Base-by-base conservation (phyloP, 345 rosid genomes). In the Raphanus sativus region DNA sequence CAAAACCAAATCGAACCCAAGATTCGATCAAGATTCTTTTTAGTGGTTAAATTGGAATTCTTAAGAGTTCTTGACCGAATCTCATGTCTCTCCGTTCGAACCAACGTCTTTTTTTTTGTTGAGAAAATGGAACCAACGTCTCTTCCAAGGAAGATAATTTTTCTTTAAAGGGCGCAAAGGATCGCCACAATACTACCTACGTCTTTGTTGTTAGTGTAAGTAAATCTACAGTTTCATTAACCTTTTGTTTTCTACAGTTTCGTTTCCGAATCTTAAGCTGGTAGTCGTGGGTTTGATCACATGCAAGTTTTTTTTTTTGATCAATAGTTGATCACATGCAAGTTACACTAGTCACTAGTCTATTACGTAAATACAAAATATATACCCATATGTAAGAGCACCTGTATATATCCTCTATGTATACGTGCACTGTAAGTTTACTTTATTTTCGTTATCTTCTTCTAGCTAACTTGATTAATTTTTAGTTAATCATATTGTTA, bases 231-330 rank as follows among this genome's bases (percentile, higher is more conserved):
- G 21, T 21, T 21, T 52, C 71, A 28, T 29, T 38, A 16, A 24
- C 66, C 8, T 12, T 36, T 7, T 9, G 16, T 66, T 16, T 26
- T 28, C 65, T 11, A 77, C 60, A 26, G 28, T 70, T 64, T 77
- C 15, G 58, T 77, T 64, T 28, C 66, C 81, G 76, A 64, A 55
- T 70, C 75, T 70, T 70, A 77, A 77, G 76, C 81, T 77, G 67
- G 71, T 21, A 21, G 21, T 21, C 21, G 21, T 77, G 66, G 66
- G 60, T 65, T 65, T 59, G 21, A 64, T 71, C 81, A 77, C 76
- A 77, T 71, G 81, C 81, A 65, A 45, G 71, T 65, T 65, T 21
- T 21, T 21, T 21, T 21, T 21, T 21, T 21, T 21, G 21, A 21
- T 21, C 21, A 21, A 21, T 21, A 21, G 21, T 65, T 59, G 21